These are phyloP conservation scores for Excoecaria cochinchinensis DNA, from an alignment of 345 rosid species.

Conservation along the genomic window DNA sequence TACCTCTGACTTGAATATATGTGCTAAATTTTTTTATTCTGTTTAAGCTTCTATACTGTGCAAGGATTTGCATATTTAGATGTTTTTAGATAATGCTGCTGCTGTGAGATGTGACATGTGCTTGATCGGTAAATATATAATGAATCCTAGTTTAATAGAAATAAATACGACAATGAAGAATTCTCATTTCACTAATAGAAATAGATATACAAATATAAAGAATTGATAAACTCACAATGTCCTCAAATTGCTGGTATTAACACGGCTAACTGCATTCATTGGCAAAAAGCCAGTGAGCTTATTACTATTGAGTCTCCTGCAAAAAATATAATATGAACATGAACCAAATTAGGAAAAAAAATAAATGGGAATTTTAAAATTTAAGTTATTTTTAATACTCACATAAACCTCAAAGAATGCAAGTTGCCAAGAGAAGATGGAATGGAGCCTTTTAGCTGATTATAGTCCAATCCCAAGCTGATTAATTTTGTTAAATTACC, in stretches of 20 bases:
- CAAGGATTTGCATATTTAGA: no score
- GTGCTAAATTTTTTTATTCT: no score
- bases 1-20: no score
- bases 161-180: no score
- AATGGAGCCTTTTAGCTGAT: slow-evolving; percentile 38
- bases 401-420: slow-evolving; percentile 36
- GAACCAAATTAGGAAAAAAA: no score
- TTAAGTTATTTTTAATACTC: slow-evolving; percentile 8
- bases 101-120: no score
- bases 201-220: neutral
- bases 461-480: slow-evolving; percentile 36
- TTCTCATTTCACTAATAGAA: no score
- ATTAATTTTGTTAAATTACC: slow-evolving; percentile 40
- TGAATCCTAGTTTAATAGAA: no score
- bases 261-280: slow-evolving; percentile 23
- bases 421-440: slow-evolving; percentile 44
- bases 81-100: no score
- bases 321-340: neutral
- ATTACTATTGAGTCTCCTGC: slow-evolving; percentile 48
- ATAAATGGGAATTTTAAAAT: neutral
- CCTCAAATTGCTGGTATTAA: slow-evolving; percentile 27
- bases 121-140: no score
- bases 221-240: slow-evolving; percentile 36
- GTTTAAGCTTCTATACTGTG: no score
- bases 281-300: slow-evolving; percentile 44